phyloP scores from a whole-genome alignment of 106 monocot species.

The Dactylorhiza incarnata region DNA sequence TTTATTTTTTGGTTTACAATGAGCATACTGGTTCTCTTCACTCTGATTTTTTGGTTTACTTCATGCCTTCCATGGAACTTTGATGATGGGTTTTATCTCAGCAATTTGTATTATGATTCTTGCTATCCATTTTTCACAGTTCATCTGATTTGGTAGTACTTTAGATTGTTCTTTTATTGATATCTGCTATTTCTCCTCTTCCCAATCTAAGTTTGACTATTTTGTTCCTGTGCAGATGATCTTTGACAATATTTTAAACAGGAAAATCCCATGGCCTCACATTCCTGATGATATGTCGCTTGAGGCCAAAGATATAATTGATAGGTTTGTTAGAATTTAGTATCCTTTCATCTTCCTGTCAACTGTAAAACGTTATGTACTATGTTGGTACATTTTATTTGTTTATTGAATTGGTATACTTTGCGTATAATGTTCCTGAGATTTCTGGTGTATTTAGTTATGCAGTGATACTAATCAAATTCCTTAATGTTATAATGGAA shows the following conservation, averaged over 20 bases:
- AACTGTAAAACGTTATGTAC: neutral
- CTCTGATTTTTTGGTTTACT: neutral
- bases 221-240: constrained; percentile 42
- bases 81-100: neutral
- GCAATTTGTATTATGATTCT: neutral
- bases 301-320: constrained; percentile 62
- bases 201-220: neutral
- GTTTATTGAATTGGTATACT: neutral
- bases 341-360: neutral
- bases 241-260: constrained; percentile 56
- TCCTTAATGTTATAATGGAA: too few species aligned
- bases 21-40: neutral
- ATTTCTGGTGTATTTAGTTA: neutral
- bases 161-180: neutral
- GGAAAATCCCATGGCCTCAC: constrained; percentile 59
- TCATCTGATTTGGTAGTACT: neutral
- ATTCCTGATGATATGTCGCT: constrained; percentile 58
- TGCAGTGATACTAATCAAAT: too few species aligned
- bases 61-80: neutral
- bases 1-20: too few species aligned
- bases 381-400: neutral
- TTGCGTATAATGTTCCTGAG: neutral
- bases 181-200: neutral
- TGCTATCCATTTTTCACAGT: neutral
- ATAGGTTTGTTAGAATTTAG: constrained; percentile 33